A percentile compares a stretch with the other conserved stretches of the same genome.
Conservation (phyloP, 306 rosid species). For the Morella rubra region DNA sequence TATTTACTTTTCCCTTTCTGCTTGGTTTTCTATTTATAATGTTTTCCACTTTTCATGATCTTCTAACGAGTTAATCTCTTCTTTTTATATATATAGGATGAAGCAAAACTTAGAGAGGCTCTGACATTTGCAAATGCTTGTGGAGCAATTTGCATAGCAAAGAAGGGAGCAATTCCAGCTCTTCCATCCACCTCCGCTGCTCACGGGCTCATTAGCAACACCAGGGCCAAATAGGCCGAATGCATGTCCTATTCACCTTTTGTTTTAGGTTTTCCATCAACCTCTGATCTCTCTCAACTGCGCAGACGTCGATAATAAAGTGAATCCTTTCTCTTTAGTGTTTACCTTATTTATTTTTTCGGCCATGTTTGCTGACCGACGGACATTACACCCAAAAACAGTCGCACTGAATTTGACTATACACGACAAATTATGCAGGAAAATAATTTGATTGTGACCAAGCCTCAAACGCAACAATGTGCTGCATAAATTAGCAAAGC, state of each 20-base stretch:
- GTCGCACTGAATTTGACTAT: neutral
- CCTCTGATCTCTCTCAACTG: neutral
- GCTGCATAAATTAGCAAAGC: conserved; percentile 43
- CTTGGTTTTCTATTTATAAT: neutral
- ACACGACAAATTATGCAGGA: neutral
- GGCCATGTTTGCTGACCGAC: neutral
- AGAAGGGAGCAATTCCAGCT: conserved; percentile 75
- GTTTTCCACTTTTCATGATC: neutral
- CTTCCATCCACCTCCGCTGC: conserved; percentile 51
- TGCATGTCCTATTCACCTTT: neutral
- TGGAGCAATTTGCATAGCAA: conserved; percentile 62
- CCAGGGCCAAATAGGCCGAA: conserved; percentile 28
- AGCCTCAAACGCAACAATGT: conserved; percentile 25
- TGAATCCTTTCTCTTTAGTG: neutral
- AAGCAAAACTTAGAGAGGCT: conserved; percentile 56
- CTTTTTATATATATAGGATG: conserved; percentile 31
- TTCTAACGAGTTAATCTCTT: neutral
- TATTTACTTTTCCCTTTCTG: conserved; percentile 3
- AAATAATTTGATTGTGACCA: conserved; percentile 10
- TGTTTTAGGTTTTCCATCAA: neutral
- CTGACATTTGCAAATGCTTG: conserved; percentile 60
- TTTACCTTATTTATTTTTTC: no score
- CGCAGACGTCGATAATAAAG: neutral
- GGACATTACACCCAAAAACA: neutral
- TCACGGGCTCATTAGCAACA: conserved; percentile 36